Percentiles rank a stretch among this genome's conserved stretches.
phyloP scores from a whole-genome alignment of 2,329 filamentous ascomycete genomes.

The Pseudogymnoascus sp. region DNA sequence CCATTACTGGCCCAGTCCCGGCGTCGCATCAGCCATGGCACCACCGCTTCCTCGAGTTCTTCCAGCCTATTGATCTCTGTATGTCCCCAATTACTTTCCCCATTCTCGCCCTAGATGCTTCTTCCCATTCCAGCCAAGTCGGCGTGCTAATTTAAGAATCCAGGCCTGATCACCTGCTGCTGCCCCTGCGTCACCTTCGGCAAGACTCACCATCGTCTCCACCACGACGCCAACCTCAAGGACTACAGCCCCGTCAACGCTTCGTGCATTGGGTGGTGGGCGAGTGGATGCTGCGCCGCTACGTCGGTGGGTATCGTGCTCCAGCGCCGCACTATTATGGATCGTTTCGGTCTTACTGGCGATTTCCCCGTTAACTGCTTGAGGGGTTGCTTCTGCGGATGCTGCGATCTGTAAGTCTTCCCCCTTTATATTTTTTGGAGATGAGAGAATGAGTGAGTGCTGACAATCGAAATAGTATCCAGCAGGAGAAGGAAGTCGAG shows the following conservation, averaged over 20 bases:
- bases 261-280: slow-evolving; percentile 21
- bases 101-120: background rate
- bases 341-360: slow-evolving; percentile 22
- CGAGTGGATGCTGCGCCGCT: slow-evolving; percentile 17
- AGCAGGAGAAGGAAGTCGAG: slow-evolving; percentile 18
- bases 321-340: slow-evolving; percentile 22
- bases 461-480: slow-evolving; percentile 11
- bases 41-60: slow-evolving; percentile 19
- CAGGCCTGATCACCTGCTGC: slow-evolving; percentile 27
- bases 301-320: slow-evolving; percentile 18
- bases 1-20: slow-evolving; percentile 9
- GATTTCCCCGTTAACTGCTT: slow-evolving; percentile 19
- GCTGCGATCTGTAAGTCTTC: slow-evolving; percentile 18
- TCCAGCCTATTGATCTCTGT: slow-evolving; percentile 20
- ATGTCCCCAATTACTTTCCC: background rate
- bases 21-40: slow-evolving; percentile 13
- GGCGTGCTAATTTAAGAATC: background rate
- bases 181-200: slow-evolving; percentile 30
- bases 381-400: slow-evolving; percentile 21
- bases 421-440: background rate
- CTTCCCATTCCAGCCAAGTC: background rate
- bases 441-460: background rate
- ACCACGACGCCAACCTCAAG: slow-evolving; percentile 25
- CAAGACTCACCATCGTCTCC: slow-evolving; percentile 28
- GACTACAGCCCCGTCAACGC: slow-evolving; percentile 27